phyloP scores from a whole-genome alignment of 2,329 filamentous ascomycete species.

The Colletotrichum falcatum region DNA sequence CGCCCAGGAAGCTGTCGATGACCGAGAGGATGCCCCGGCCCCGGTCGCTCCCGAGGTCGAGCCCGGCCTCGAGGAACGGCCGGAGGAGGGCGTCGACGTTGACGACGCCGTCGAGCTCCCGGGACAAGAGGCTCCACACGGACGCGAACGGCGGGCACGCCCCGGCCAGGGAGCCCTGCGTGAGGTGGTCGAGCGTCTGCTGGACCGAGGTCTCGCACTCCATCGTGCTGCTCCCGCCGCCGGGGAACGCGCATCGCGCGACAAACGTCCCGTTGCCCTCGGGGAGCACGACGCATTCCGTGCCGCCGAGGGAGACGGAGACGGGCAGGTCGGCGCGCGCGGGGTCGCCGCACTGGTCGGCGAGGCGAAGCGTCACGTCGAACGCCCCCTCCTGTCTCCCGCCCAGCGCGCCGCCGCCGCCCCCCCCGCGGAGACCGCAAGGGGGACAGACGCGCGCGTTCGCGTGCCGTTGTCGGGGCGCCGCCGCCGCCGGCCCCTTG shows the following conservation, averaged over 20 bases:
- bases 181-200: constrained; percentile 50
- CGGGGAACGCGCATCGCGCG: constrained; percentile 52
- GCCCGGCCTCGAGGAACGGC: constrained; percentile 25
- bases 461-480: constrained; percentile 43
- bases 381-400: constrained; percentile 46
- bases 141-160: constrained; percentile 52
- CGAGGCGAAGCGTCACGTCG: constrained; percentile 48
- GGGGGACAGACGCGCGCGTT: constrained; percentile 26
- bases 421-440: neutral
- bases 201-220: constrained; percentile 50
- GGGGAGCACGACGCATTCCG: constrained; percentile 44
- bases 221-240: constrained; percentile 46
- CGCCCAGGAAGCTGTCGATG: constrained; percentile 22
- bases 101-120: constrained; percentile 46
- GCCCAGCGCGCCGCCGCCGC: neutral
- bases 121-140: constrained; percentile 47
- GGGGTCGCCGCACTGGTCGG: constrained; percentile 51
- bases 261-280: constrained; percentile 40
- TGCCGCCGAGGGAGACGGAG: constrained; percentile 50
- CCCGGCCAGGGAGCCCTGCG: constrained; percentile 51
- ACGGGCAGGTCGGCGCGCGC: constrained; percentile 46
- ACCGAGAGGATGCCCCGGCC: constrained; percentile 5
- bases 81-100: constrained; percentile 26
- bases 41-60: constrained; percentile 3
- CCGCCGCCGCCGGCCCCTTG: neutral